Evolutionary conservation across 306 rosid species (phyloP), one percentile per base, ranked within the genome.

Genomic region (Mimosa bimucronata): DNA sequence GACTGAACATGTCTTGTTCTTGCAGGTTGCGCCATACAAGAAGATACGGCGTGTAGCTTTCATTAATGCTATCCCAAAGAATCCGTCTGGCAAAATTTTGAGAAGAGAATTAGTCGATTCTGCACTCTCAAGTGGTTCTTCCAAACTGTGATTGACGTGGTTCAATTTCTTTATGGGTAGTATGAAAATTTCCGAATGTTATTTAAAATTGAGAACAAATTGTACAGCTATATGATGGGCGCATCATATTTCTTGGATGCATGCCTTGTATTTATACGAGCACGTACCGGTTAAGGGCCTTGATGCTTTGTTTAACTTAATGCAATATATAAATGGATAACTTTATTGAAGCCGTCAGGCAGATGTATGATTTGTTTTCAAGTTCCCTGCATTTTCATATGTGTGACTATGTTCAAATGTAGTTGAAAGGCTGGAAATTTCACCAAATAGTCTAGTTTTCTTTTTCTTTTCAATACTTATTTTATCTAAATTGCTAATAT

Each of bases 21-120:
- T 82, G 75, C 85, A 95, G 99, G 99, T 95, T 58, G 81, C 99
- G 5, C 96, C 98, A 1, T 93, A 95, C 94, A 95, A 95, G 89
- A 95, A 95, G 86, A 86, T 95, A 30, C 83, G 97, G 2, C 89
- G 91, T 2, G 94, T 95, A 7, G 82, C 91, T 12, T 93, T 93
- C 80, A 76, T 89, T 40, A 86, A 88, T 74, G 46, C 93, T 1
- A 90, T 93, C 45, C 98, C 97, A 3, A 95, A 95, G 85, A 86
- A 91, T 81, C 92, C 92, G 0, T 85, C 98, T 0, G 98, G 98
- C 14, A 95, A 95, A 90, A 93, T 93, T 78, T 87, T 93, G 86
- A 93, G 98, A 83, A 90, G 93, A 76, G 94, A 91, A 80, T 88
- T 92, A 25, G 87, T 93, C 11, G 73, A 74, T n/a, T 74, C 74